A percentile compares a stretch with the other conserved stretches of the same genome.
These are phyloP conservation scores for Neocucurbitaria cava DNA, from an alignment of 2,329 filamentous ascomycete species.

Conservation along the genomic window DNA sequence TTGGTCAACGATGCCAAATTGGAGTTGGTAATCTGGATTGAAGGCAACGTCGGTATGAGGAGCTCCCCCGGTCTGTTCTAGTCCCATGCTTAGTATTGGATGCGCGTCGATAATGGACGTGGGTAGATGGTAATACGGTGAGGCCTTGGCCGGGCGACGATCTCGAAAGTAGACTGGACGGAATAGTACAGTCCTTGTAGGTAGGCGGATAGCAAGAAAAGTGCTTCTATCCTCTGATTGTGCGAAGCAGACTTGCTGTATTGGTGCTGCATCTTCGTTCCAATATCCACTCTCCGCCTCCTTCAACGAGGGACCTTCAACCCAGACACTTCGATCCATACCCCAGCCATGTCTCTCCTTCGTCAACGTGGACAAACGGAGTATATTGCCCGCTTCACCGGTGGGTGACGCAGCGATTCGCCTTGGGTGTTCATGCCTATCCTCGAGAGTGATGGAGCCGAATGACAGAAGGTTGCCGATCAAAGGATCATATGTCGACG, in stretches of 20 bases:
- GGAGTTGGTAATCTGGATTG: slow-evolving; percentile 66
- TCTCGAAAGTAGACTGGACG: slow-evolving; percentile 37
- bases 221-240: slow-evolving; percentile 49
- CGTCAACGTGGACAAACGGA: slow-evolving; percentile 63
- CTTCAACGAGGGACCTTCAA: slow-evolving; percentile 56
- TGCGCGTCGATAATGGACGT: slow-evolving; percentile 64
- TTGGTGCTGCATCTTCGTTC: slow-evolving; percentile 60
- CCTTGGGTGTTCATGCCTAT: slow-evolving; percentile 33
- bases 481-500: slow-evolving; percentile 48
- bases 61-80: slow-evolving; percentile 60
- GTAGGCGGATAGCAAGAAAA: slow-evolving; percentile 61
- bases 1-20: slow-evolving; percentile 71
- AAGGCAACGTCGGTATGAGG: slow-evolving; percentile 70
- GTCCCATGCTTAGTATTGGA: slow-evolving; percentile 61
- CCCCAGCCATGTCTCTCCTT: slow-evolving; percentile 64
- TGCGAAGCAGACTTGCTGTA: slow-evolving; percentile 63
- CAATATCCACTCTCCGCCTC: slow-evolving; percentile 61
- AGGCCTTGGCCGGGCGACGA: slow-evolving; percentile 17
- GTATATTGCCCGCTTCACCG: slow-evolving; percentile 65
- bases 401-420: slow-evolving; percentile 46
- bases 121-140: slow-evolving; percentile 31
- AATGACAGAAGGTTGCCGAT: slow-evolving; percentile 60
- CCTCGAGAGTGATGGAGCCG: slow-evolving; percentile 61
- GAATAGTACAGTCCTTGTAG: slow-evolving; percentile 57
- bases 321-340: slow-evolving; percentile 52